phyloP scores from a whole-genome alignment of 305 asterid genomes.

The Fraxinus sp. region DNA sequence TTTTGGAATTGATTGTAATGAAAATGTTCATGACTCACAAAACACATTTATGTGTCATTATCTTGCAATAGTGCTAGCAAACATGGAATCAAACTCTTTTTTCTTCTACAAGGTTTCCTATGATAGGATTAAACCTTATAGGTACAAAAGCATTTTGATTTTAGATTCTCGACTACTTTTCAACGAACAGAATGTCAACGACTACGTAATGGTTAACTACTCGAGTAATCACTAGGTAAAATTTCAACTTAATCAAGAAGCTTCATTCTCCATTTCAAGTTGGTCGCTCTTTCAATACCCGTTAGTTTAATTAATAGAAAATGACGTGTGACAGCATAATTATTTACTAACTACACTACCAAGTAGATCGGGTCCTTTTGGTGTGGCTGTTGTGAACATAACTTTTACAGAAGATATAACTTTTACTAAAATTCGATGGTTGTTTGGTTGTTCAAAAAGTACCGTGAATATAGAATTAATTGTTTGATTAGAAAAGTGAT shows the following conservation, averaged over 20 bases:
- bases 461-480: no score
- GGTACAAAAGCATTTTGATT: neutral
- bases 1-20: conserved; percentile 7
- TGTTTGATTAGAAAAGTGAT: no score
- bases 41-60: neutral
- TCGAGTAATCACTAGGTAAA: neutral
- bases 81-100: conserved; percentile 35
- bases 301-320: neutral
- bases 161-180: neutral
- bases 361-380: neutral
- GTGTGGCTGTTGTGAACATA: neutral
- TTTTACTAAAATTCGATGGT: no score
- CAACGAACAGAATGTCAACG: neutral
- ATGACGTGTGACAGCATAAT: neutral
- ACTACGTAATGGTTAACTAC: neutral
- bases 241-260: neutral
- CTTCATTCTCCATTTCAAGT: neutral
- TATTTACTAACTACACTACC: neutral
- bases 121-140: conserved; percentile 30
- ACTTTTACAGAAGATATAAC: no score
- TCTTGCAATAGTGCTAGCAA: conserved; percentile 14
- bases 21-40: conserved; percentile 4
- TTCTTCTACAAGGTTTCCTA: conserved; percentile 33
- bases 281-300: neutral
- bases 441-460: no score